Base-by-base conservation (phyloP, 2,329 filamentous ascomycete species). In the Paracoccidioides lutzii region DNA sequence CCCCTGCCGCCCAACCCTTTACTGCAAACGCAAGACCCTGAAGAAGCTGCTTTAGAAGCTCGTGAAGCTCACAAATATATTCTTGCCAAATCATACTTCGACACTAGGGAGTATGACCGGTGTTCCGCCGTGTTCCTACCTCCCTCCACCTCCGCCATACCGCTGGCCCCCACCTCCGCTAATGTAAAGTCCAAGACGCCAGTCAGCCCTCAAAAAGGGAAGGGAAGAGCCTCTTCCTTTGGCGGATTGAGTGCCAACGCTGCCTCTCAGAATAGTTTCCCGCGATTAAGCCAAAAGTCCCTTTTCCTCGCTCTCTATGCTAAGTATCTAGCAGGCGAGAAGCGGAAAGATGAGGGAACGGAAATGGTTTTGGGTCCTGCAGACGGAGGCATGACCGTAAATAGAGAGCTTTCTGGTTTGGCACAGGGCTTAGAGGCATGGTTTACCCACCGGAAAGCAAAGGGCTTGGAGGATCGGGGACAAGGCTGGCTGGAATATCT, bases 361-460 rank as follows among this genome's bases (percentile, higher is more conserved):
- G 93, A 98, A 73, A 96, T 96, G 87, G 88, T 98, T 52, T 82
- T 97, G 72, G 93, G 93, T 0, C 91, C 93, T 1, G 84, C 90
- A 57, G 93, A 98, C 70, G 83, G 89, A 12, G 90, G 90, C 1
- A 84, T 84, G 37, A 87, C 88, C 1, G 73, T 82, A 57, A 98
- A 98, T 69, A 89, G 90, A 68, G 89, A 97, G 68, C 74, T 98
- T 35, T 77, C 86, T 2, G 78, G 81, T 0, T 81, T 97, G 41
- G 84, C 86, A 22, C 81, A 84, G 5, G 84, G 86, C 37, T 75
- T 98, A 37, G 84, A 93, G 61, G 79, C 81, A 28, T 95, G 90
- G 84, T 91, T 97, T 64, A 76, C 78, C 22, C 80, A 86, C 61
- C 79, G 84, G 57, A 77, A 74, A 54, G 70, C 83, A 30, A 77